phyloP scores from a whole-genome alignment of 805 yeast genomes.

The Metschnikowia lunata region DNA sequence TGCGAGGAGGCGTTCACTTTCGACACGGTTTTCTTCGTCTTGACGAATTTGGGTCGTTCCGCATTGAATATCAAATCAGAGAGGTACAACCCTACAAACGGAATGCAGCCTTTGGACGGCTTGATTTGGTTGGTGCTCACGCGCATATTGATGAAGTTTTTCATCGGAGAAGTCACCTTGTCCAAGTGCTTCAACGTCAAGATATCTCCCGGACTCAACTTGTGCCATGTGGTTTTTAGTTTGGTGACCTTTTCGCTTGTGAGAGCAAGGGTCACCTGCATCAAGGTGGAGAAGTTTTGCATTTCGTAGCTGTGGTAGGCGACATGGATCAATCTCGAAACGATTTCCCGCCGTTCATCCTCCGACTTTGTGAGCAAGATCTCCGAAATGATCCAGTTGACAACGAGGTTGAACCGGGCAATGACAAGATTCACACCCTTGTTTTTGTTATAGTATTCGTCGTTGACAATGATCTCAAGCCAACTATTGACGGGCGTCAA shows the following conservation, averaged over 20 bases:
- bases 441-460: constrained; percentile 40
- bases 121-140: constrained; percentile 54
- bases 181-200: constrained; percentile 64
- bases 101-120: constrained; percentile 75
- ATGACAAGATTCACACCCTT: constrained; percentile 81
- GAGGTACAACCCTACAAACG: constrained; percentile 82
- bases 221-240: constrained; percentile 68
- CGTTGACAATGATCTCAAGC: constrained; percentile 67
- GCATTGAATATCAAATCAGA: constrained; percentile 78
- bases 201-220: constrained; percentile 67
- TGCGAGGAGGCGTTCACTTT: constrained; percentile 1
- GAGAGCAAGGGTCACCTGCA: constrained; percentile 82
- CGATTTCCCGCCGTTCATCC: constrained; percentile 57
- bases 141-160: constrained; percentile 68
- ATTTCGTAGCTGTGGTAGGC: constrained; percentile 68
- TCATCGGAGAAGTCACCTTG: constrained; percentile 65
- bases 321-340: constrained; percentile 83
- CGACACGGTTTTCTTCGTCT: constrained; percentile 10
- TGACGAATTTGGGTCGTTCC: constrained; percentile 50
- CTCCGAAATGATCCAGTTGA: constrained; percentile 90
- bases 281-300: constrained; percentile 82
- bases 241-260: constrained; percentile 59
- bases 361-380: constrained; percentile 63
- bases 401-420: constrained; percentile 81
- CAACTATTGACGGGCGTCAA: constrained; percentile 73